A percentile compares a stretch with the other conserved stretches of the same genome.
Evolutionary conservation across 73 alveolate species (phyloP).

Genomic region (Tetrahymena elliotti): DNA sequence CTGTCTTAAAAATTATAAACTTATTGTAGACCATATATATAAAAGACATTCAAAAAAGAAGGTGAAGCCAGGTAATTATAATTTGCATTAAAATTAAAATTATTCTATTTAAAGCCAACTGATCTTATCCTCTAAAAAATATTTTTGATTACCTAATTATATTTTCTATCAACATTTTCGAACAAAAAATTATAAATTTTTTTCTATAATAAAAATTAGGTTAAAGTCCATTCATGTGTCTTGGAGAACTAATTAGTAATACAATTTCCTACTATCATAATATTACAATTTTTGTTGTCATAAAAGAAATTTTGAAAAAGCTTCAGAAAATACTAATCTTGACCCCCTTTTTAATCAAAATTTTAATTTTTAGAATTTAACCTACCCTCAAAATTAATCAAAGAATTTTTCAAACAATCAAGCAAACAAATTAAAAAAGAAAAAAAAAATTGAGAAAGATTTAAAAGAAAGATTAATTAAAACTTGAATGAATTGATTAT

Average conservation of each 20-base stretch:
- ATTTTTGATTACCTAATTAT: too few relatives aligned
- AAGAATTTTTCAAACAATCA: too few relatives aligned
- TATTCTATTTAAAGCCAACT: background rate
- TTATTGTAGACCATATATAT: conserved; percentile 34
- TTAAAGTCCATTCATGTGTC: background rate
- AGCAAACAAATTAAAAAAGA: background rate
- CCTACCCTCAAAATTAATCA: background rate
- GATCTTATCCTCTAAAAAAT: background rate
- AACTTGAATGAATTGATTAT: background rate
- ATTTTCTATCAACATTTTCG: too few relatives aligned
- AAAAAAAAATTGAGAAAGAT: background rate
- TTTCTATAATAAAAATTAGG: background rate
- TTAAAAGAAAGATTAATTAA: too few relatives aligned
- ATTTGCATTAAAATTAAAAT: background rate
- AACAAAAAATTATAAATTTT: too few relatives aligned
- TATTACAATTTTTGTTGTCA: background rate
- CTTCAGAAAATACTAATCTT: background rate
- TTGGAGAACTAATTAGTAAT: background rate
- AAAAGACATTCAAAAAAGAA: conserved; percentile 44
- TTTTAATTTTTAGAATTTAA: background rate
- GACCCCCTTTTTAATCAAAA: background rate
- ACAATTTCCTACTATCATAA: background rate
- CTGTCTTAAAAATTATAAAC: conserved; percentile 46
- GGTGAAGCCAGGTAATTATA: conserved; percentile 59
- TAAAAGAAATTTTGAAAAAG: too few relatives aligned